Percentiles rank a stretch among this genome's conserved stretches.
phyloP scores from a whole-genome alignment of 2,329 filamentous ascomycete species.

The Penicillium sp. region DNA sequence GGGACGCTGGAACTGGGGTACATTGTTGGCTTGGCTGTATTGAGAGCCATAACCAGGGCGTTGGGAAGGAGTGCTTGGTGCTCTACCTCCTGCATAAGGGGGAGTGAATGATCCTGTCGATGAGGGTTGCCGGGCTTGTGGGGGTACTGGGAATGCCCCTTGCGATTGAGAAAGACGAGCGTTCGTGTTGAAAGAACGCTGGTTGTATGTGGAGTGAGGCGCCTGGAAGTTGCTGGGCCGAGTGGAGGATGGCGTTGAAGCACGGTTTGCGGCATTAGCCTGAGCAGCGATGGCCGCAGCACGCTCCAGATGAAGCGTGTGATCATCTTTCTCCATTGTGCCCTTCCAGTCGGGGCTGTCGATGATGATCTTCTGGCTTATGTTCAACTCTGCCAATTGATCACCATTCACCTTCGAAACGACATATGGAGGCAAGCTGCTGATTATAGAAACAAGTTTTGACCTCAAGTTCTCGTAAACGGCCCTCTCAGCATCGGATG shows the following conservation, averaged over 20 bases:
- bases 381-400: slow-evolving; percentile 76
- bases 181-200: slow-evolving; percentile 34
- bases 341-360: slow-evolving; percentile 72
- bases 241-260: slow-evolving; percentile 34
- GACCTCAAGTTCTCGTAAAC: slow-evolving; percentile 73
- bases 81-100: slow-evolving; percentile 31
- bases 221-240: slow-evolving; percentile 33
- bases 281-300: slow-evolving; percentile 33
- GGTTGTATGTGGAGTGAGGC: slow-evolving; percentile 33
- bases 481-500: slow-evolving; percentile 56
- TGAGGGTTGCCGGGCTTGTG: slow-evolving; percentile 34
- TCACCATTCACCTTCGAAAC: slow-evolving; percentile 85
- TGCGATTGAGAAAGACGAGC: slow-evolving; percentile 28
- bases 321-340: slow-evolving; percentile 80
- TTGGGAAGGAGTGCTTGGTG: slow-evolving; percentile 37
- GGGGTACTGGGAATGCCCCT: slow-evolving; percentile 31
- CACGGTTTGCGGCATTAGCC: slow-evolving; percentile 31
- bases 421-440: slow-evolving; percentile 76
- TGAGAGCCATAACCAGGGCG: slow-evolving; percentile 38
- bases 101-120: slow-evolving; percentile 35
- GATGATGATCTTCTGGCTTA: slow-evolving; percentile 75
- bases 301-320: slow-evolving; percentile 52
- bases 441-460: slow-evolving; percentile 71
- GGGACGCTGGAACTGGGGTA: slow-evolving; percentile 43
- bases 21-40: slow-evolving; percentile 36